These are phyloP conservation scores for Thalassiosira delicatula DNA, from an alignment of 352 stramenopile species.

Conservation along the genomic window DNA sequence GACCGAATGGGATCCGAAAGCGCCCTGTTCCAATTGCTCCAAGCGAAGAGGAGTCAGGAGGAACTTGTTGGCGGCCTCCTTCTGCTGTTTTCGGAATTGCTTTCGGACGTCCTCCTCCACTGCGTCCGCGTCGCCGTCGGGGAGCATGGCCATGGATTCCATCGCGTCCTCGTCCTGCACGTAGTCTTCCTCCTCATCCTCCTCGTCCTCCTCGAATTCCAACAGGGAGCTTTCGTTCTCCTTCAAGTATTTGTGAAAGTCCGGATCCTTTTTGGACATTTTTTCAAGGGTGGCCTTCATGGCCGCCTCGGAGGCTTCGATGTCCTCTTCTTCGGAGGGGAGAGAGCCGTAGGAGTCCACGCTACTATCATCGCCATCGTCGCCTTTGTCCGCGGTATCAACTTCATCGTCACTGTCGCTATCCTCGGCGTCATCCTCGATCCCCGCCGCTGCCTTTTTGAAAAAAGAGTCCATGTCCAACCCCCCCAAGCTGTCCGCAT, in stretches of 20 bases:
- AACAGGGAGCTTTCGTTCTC: slow-evolving; percentile 78
- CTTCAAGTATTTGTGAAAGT: slow-evolving; percentile 83
- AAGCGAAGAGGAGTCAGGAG: slow-evolving; percentile 85
- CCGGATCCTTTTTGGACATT: slow-evolving; percentile 76
- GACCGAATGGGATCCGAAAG: slow-evolving; percentile 88
- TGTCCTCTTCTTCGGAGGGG: slow-evolving; percentile 76
- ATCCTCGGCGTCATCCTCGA: slow-evolving; percentile 31
- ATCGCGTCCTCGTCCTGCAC: slow-evolving; percentile 34
- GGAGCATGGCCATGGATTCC: slow-evolving; percentile 15
- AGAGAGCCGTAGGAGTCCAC: slow-evolving; percentile 57
- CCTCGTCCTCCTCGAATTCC: slow-evolving; percentile 66
- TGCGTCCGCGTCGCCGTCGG: slow-evolving; percentile 23
- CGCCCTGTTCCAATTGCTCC: slow-evolving; percentile 88
- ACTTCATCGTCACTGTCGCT: slow-evolving; percentile 15
- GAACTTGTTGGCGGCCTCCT: slow-evolving; percentile 45
- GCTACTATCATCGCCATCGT: slow-evolving; percentile 43
- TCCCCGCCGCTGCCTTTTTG: slow-evolving; percentile 32
- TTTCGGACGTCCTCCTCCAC: slow-evolving; percentile 24
- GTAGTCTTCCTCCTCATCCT: slow-evolving; percentile 44
- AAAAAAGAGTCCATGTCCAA: slow-evolving; percentile 84
- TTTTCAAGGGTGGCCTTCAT: slow-evolving; percentile 80
- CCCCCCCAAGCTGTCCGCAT: slow-evolving; percentile 67
- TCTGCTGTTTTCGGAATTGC: slow-evolving; percentile 31
- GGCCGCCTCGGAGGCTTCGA: slow-evolving; percentile 68
- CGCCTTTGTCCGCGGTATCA: slow-evolving; percentile 21